Base-by-base conservation (phyloP, 441 rosid genomes). In the Euphorbia celastroides region DNA sequence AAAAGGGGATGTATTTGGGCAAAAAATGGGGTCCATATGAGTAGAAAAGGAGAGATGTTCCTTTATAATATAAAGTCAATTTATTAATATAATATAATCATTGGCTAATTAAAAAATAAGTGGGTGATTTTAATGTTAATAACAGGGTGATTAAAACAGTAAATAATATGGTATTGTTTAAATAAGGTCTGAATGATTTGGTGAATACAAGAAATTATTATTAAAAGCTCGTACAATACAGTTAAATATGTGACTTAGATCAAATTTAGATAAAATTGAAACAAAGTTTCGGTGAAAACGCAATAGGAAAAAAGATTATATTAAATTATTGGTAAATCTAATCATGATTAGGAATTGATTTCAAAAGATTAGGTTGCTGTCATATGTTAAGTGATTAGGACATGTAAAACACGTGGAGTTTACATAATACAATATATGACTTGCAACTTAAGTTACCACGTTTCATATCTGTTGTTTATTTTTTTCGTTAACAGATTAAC, bases 391-490 rank as follows among this genome's bases (percentile, higher is more conserved):
- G 25, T 10, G 22, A 42, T 62, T 62, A 20, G 26, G 19, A 44
- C 66, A 27, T 62, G 22, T 62, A 55, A 62, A 62, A 62, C 66
- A 42, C 66, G 56, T 62, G 66, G 56, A 42, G 30, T 41, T 61
- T 55, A 38, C 44, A 38, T 38, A 38, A 38, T 4, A 56, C 17
- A 25, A 25, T 56, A 2, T 2, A 56, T 56, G 32, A 56, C 60
- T 56, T 56, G 34, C 19, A 11, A 16, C 7, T 25, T 56, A 56
- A 56, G 60, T n/a, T n/a, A n/a, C n/a, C n/a, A 23, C 26, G 27
- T 26, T 26, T 48, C 54, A 16, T 16, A 48, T 16, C 22, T 34
- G 38, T 34, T 34, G 9, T 34, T 34, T 34, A 34, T 34, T 3
- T 4, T 34, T 4, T 34, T 34, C 9, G 38, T 34, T 34, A 9